These are phyloP conservation scores for Taphrina pruni DNA, from an alignment of 1,139 yeast genomes.

Conservation along the genomic window DNA sequence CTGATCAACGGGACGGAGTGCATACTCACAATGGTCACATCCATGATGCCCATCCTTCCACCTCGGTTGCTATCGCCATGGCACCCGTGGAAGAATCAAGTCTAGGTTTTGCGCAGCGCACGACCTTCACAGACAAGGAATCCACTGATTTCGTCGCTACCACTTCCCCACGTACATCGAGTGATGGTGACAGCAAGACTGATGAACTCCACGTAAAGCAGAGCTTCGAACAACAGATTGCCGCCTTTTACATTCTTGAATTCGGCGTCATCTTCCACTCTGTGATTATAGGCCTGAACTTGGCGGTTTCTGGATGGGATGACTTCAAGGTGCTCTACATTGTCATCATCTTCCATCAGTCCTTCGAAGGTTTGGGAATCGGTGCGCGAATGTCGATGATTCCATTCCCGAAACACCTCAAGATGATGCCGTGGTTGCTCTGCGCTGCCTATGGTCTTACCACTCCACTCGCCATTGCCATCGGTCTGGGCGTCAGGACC, in stretches of 20 bases:
- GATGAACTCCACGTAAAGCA: conserved; percentile 8
- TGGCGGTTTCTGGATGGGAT: conserved; percentile 65
- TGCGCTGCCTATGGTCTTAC: conserved; percentile 66
- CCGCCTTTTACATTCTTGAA: conserved; percentile 64
- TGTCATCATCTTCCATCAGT: conserved; percentile 79
- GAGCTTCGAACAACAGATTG: conserved; percentile 51
- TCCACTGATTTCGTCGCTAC: background rate
- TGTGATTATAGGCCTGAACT: conserved; percentile 67
- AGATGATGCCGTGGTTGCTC: conserved; percentile 65
- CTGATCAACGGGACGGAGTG: conserved; percentile 26
- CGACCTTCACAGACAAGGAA: background rate
- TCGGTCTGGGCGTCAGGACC: conserved; percentile 80
- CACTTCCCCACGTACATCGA: conserved; percentile 3
- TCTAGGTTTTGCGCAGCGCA: background rate
- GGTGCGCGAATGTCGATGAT: conserved; percentile 81
- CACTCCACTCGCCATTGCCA: conserved; percentile 81
- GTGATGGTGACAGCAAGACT: conserved; percentile 5
- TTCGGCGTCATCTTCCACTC: conserved; percentile 76
- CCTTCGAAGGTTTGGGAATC: conserved; percentile 83
- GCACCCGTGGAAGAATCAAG: background rate
- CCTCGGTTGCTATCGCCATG: conserved; percentile 4
- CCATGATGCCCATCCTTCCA: conserved; percentile 47
- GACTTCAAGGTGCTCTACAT: conserved; percentile 73
- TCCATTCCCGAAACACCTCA: conserved; percentile 62
- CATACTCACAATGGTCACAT: conserved; percentile 39